Conservation (phyloP, 495 filamentous ascomycete genomes). For the Hyaloscypha variabilis region DNA sequence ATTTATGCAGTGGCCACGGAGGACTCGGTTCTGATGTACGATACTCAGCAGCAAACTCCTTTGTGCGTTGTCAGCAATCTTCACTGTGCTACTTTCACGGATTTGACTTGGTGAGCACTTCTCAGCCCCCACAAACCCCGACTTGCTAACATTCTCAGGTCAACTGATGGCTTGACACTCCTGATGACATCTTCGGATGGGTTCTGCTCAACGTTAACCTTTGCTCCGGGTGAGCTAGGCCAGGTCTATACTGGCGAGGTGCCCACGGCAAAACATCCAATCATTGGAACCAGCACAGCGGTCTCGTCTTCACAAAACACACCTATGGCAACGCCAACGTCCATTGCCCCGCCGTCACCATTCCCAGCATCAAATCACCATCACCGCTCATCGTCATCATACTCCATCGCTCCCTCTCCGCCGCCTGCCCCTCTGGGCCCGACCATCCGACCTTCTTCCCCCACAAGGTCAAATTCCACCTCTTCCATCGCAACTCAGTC, state of each 20-base stretch:
- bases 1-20: slow-evolving; percentile 97
- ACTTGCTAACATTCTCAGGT: slow-evolving; percentile 55
- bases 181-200: slow-evolving; percentile 97
- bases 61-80: slow-evolving; percentile 93
- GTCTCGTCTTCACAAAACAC: slow-evolving; percentile 52
- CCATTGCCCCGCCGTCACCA: slow-evolving; percentile 61
- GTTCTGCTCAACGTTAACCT: slow-evolving; percentile 91
- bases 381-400: slow-evolving; percentile 44
- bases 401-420: slow-evolving; percentile 58
- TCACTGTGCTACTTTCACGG: slow-evolving; percentile 96
- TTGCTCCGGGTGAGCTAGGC: slow-evolving; percentile 84
- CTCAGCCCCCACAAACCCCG: not conserved
- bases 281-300: slow-evolving; percentile 45
- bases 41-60: slow-evolving; percentile 94
- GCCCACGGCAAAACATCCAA: slow-evolving; percentile 51
- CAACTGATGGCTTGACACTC: slow-evolving; percentile 86
- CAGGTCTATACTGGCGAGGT: slow-evolving; percentile 74
- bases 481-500: slow-evolving; percentile 76
- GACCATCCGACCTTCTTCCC: slow-evolving; percentile 64
- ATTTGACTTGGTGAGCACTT: slow-evolving; percentile 86
- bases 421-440: slow-evolving; percentile 39
- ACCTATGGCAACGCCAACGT: slow-evolving; percentile 66
- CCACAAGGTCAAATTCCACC: slow-evolving; percentile 80
- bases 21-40: slow-evolving; percentile 94
- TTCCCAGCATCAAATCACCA: slow-evolving; percentile 35